Evolutionary conservation across 305 asterid species (phyloP), one percentile per base, ranked within the genome.

Genomic region (Petunia hybrid): DNA sequence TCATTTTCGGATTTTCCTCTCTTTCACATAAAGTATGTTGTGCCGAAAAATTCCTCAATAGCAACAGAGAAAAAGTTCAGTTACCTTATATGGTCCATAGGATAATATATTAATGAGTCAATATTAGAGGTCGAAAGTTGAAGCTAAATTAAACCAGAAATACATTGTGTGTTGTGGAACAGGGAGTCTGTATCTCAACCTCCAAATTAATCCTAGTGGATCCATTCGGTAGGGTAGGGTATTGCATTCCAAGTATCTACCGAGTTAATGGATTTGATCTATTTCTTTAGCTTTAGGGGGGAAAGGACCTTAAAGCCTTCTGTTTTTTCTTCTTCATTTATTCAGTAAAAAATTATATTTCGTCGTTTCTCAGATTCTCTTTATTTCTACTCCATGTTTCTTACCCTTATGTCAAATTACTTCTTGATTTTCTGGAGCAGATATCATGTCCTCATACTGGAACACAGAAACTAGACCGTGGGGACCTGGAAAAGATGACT

Each of bases 401-500:
- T 3, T 74, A 74, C 13, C 48, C 48, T 36, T 53, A 51, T 53
- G 5, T 51, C 36, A 51, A 1, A 3, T 36, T 46, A 74, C 16
- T 40, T n/a, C 35, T 70, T 66, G 74, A 40, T 36, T 55, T 22
- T 16, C 8, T 66, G 77, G 66, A 46, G 79, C 90, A 96, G 99
- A 91, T 96, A 88, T 89, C 97, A 71, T 89, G 95, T 73, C 91
- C 98, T 76, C 85, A 89, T 6, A 62, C 51, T 8, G 70, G 85
- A 41, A 94, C 91, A 13, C 97, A 91, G 46, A 95, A 91, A 84
- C 38, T 95, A 78, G 97, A 91, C 82, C 97, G 91, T 41, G 94
- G 93, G 62, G 99, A 96, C 89, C 78, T 93, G 82, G 98, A 93
- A 82, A 93, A 93, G 88, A 88, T 96, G 98, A 94, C 98, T 14